Base-by-base conservation (phyloP, 2,329 filamentous ascomycete species). In the Epichloe uncinata region DNA sequence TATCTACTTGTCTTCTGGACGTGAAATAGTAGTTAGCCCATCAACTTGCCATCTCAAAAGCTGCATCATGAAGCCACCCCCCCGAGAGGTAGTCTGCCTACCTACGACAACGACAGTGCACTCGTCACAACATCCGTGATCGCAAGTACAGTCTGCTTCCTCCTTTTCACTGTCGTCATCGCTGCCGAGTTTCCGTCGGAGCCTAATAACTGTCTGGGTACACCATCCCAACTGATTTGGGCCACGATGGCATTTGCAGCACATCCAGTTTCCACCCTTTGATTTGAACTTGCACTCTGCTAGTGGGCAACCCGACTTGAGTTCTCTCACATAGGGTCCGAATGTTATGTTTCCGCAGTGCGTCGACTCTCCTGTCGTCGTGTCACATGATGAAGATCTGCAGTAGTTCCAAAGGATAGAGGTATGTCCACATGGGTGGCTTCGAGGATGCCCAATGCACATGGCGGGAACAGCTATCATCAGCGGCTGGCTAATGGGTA, bases 191-290 rank as follows among this genome's bases (percentile, higher is more conserved):
- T 66, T 68, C 47, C 59, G 60, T 45, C 59, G 50, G 54, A 62
- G 56, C 38, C 60, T 61, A 30, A 55, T 56, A 37, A 58, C 61
- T 11, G 64, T 60, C 54, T 68, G 69, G 9, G 65, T 68, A 58
- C 76, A 79, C 75, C 75, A 79, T 6, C 75, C 76, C 52, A 68
- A 64, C 1, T 61, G 69, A 57, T 79, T 78, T 16, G 74, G 72
- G 0, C 73, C 73, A 38, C 72, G 66, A 3, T 69, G 63, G 56
- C 76, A 79, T 35, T 66, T 57, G 60, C 76, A 79, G 55, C 76
- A 79, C n/a, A 64, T 69, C 76, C 76, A 79, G 34, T 61, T 67
- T 16, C 73, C 70, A 38, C 69, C 72, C 36, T 75, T 68, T 45
- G 67, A 66, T 50, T 69, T 69, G 61, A 72, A 79, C 54, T 71